A percentile compares a stretch with the other conserved stretches of the same genome.
These are phyloP conservation scores for Phytophthora cryptogea DNA, from an alignment of 352 stramenopile genomes.

Conservation along the genomic window DNA sequence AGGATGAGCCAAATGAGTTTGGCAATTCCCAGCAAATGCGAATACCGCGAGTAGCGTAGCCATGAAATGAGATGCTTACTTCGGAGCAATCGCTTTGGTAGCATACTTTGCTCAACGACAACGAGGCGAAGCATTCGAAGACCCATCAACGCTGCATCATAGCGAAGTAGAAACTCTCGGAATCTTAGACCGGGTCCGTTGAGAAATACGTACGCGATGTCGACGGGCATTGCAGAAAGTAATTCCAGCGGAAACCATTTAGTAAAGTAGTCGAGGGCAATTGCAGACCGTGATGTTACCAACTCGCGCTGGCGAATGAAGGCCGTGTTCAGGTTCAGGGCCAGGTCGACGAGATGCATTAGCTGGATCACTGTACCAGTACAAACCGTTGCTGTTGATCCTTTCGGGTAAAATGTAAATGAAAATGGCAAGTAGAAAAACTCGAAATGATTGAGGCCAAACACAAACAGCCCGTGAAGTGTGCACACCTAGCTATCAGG, in stretches of 20 bases:
- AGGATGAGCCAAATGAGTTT: slow-evolving; percentile 38
- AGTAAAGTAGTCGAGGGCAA: slow-evolving; percentile 8
- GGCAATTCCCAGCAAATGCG: slow-evolving; percentile 31
- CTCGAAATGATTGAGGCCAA: slow-evolving; percentile 16
- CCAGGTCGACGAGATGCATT: neutral
- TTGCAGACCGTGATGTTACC: slow-evolving; percentile 4
- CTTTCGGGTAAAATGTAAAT: slow-evolving; percentile 3
- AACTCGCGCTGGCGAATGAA: neutral
- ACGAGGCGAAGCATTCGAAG: slow-evolving; percentile 8
- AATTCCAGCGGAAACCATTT: slow-evolving; percentile 16
- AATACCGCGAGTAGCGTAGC: slow-evolving; percentile 32
- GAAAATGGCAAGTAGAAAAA: slow-evolving; percentile 22
- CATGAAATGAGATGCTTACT: slow-evolving; percentile 31
- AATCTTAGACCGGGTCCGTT: too few species aligned
- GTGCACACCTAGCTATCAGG: slow-evolving; percentile 1
- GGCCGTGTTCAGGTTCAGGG: slow-evolving; percentile 25
- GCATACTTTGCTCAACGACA: slow-evolving; percentile 13
- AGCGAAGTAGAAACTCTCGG: too few species aligned
- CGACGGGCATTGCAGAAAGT: slow-evolving; percentile 1
- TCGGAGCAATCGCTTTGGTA: slow-evolving; percentile 24
- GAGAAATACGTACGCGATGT: too few species aligned
- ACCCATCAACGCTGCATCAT: slow-evolving; percentile 23
- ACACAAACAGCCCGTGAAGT: slow-evolving; percentile 29
- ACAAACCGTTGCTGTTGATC: neutral
- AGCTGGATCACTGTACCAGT: slow-evolving; percentile 7